Conservation (phyloP, 1,284 basidiomycete species). For the Trichosporon sp. region DNA sequence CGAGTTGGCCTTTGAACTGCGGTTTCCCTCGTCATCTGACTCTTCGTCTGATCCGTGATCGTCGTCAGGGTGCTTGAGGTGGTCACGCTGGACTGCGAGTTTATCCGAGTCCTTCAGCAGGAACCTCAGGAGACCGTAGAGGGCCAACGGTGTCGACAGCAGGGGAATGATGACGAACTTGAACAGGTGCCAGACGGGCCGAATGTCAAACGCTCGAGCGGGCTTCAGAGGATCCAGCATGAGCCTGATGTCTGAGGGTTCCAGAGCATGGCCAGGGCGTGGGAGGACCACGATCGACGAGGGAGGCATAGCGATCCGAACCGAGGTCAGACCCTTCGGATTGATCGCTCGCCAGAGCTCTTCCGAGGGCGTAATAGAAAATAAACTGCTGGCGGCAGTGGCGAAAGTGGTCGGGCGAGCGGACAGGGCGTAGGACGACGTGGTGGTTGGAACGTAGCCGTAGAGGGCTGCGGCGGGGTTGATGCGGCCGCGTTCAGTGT, state of each 20-base stretch:
- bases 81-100: slow-evolving; percentile 73
- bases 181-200: slow-evolving; percentile 60
- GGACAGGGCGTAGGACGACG: slow-evolving; percentile 10
- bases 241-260: slow-evolving; percentile 35
- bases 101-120: slow-evolving; percentile 87
- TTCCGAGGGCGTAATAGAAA: slow-evolving; percentile 35
- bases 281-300: slow-evolving; percentile 70
- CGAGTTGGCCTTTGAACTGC: slow-evolving; percentile 1
- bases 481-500: slow-evolving; percentile 34
- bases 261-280: slow-evolving; percentile 36
- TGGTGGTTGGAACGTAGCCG: slow-evolving; percentile 37
- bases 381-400: slow-evolving; percentile 18
- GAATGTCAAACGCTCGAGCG: slow-evolving; percentile 37
- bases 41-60: slow-evolving; percentile 21
- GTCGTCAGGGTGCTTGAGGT: slow-evolving; percentile 34
- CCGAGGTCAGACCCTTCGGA: slow-evolving; percentile 61
- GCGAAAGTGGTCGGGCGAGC: slow-evolving; percentile 19
- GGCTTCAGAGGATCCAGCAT: slow-evolving; percentile 23
- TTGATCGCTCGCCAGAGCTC: slow-evolving; percentile 75
- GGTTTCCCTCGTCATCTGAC: slow-evolving; percentile 7
- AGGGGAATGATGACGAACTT: slow-evolving; percentile 85
- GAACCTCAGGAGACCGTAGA: slow-evolving; percentile 80
- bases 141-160: slow-evolving; percentile 63
- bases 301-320: slow-evolving; percentile 75
- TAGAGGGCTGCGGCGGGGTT: slow-evolving; percentile 37